Conservation (phyloP, 441 rosid genomes). For the Eugenia klotzschiana region DNA sequence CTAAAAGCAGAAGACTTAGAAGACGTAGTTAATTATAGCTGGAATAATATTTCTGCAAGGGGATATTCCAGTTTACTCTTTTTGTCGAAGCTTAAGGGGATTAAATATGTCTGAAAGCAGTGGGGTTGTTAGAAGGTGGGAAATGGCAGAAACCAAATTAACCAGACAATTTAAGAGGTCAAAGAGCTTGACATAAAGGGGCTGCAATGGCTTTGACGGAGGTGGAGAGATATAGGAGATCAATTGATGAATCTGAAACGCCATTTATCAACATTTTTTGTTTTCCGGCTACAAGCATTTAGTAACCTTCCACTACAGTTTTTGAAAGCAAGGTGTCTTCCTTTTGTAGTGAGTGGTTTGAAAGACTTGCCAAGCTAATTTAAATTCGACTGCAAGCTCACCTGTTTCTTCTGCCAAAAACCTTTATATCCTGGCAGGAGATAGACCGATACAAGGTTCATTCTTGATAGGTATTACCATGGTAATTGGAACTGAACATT, state of each 20-base stretch:
- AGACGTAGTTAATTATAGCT: background rate
- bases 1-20: background rate
- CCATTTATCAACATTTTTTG: background rate
- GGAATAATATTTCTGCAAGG: background rate
- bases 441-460: background rate
- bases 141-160: background rate
- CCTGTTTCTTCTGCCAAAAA: background rate
- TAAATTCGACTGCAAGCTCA: background rate
- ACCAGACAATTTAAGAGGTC: background rate
- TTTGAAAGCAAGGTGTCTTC: background rate
- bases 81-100: background rate
- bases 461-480: background rate
- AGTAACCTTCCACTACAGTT: background rate
- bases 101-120: background rate
- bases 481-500: background rate
- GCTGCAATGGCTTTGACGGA: background rate
- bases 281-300: background rate
- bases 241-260: background rate
- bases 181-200: background rate
- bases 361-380: background rate
- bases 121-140: background rate
- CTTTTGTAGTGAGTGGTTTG: background rate
- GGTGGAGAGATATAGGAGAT: background rate
- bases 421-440: background rate
- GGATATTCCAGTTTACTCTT: background rate